Evolutionary conservation across 2,329 filamentous ascomycete genomes (phyloP).

Genomic region (Sporothrix variecibatus): DNA sequence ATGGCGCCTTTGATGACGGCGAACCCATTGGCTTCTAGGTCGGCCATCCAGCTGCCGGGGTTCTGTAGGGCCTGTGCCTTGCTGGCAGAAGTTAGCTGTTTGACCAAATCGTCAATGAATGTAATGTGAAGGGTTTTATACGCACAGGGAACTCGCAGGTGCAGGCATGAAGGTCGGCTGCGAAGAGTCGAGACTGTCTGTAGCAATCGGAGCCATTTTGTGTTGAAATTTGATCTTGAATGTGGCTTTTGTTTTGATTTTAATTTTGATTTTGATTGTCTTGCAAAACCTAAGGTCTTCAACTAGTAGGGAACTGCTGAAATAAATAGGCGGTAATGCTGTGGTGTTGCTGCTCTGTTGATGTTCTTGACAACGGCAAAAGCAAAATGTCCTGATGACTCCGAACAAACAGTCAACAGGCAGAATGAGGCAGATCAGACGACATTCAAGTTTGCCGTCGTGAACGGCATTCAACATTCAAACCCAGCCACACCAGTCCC

Average conservation of each 20-base stretch:
- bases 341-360: not conserved
- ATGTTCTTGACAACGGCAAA: not conserved
- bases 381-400: not conserved
- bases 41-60: not conserved
- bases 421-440: not conserved
- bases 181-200: not conserved
- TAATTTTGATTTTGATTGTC: too few relatives aligned
- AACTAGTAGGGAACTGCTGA: too few relatives aligned
- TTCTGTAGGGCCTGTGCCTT: not conserved
- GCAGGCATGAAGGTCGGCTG: constrained; percentile 2
- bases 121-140: not conserved
- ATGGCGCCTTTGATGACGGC: constrained; percentile 42
- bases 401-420: too few relatives aligned
- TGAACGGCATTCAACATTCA: too few relatives aligned
- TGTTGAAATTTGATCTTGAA: not conserved
- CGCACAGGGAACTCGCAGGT: not conserved
- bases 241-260: too few relatives aligned
- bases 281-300: too few relatives aligned
- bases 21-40: not conserved
- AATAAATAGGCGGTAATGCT: too few relatives aligned
- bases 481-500: too few relatives aligned
- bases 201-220: constrained; percentile 3
- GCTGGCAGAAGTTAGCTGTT: not conserved
- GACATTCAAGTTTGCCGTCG: too few relatives aligned
- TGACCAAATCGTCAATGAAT: too few relatives aligned